phyloP scores from a whole-genome alignment of 129 eudicot species.

The Chrysanthemum seticuspe region DNA sequence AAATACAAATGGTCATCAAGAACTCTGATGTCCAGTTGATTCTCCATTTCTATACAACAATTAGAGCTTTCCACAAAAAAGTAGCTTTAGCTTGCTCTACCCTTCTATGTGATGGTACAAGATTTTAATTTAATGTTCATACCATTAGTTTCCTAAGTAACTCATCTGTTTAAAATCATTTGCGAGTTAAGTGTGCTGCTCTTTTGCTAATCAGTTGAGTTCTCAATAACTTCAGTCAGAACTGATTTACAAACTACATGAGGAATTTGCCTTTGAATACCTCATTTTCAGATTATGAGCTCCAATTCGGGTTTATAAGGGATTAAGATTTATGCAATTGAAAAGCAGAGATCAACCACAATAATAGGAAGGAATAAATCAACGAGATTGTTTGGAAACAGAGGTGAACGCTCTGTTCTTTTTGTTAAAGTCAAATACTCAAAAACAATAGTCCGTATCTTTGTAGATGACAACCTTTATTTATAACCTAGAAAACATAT shows the following conservation, averaged over 20 bases:
- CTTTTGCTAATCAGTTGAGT: constrained; percentile 11
- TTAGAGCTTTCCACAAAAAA: constrained; percentile 24
- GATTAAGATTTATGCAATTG: constrained; percentile 33
- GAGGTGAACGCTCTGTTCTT: too few relatives aligned
- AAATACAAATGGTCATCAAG: constrained; percentile 1
- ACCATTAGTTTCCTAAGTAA: constrained; percentile 13
- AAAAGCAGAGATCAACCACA: too few relatives aligned
- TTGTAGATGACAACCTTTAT: too few relatives aligned
- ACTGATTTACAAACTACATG: background rate
- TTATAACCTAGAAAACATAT: too few relatives aligned
- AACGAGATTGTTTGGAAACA: too few relatives aligned
- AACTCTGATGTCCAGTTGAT: constrained; percentile 17
- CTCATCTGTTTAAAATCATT: constrained; percentile 23
- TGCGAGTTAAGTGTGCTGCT: background rate
- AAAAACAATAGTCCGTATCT: too few relatives aligned
- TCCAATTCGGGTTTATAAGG: background rate
- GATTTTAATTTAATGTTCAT: background rate
- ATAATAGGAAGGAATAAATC: too few relatives aligned
- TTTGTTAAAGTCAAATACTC: too few relatives aligned
- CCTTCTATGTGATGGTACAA: background rate
- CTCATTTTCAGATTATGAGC: background rate
- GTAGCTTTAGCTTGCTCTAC: constrained; percentile 12
- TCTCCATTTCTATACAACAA: constrained; percentile 38
- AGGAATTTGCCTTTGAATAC: background rate
- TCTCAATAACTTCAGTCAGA: constrained; percentile 1